These are phyloP conservation scores for Priceomyces fermenticarens DNA, from an alignment of 805 yeast genomes.

Conservation along the genomic window DNA sequence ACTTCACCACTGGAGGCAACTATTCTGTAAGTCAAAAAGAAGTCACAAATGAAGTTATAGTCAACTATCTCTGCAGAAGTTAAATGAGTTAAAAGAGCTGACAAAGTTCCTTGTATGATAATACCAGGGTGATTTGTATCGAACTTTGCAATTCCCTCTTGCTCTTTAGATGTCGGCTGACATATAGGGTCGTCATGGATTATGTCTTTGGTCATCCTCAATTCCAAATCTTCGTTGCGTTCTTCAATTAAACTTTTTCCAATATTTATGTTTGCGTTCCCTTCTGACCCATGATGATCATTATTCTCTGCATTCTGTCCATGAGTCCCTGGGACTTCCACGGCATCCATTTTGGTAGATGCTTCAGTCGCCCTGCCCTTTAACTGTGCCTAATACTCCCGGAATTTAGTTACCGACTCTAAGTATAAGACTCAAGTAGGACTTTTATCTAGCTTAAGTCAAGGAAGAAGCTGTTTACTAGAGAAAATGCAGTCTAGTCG, in stretches of 20 bases:
- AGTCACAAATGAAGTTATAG: conserved; percentile 77
- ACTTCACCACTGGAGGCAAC: conserved; percentile 60
- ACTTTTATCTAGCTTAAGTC: too few species aligned
- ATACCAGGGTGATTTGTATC: conserved; percentile 30
- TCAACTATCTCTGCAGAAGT: conserved; percentile 75
- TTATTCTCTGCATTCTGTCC: neutral
- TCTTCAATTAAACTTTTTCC: neutral
- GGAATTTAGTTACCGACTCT: too few species aligned
- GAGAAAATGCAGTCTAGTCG: too few species aligned
- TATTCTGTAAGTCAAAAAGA: conserved; percentile 77
- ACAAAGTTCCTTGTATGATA: conserved; percentile 36
- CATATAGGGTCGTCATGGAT: conserved; percentile 33
- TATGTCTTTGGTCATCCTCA: conserved; percentile 35
- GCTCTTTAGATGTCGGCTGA: conserved; percentile 28
- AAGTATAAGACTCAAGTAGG: too few species aligned
- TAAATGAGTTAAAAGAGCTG: conserved; percentile 53
- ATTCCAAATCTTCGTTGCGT: conserved; percentile 12
- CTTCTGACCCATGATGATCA: neutral
- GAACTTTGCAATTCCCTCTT: conserved; percentile 26
- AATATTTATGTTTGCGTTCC: conserved; percentile 4
- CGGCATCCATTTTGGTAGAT: conserved; percentile 1
- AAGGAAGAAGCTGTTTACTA: too few species aligned
- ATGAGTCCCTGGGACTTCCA: conserved; percentile 1
- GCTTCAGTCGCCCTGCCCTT: too few species aligned
- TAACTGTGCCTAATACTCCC: too few species aligned